These are phyloP conservation scores for Cladosporium velox DNA, from an alignment of 2,329 filamentous ascomycete genomes.

Conservation along the genomic window DNA sequence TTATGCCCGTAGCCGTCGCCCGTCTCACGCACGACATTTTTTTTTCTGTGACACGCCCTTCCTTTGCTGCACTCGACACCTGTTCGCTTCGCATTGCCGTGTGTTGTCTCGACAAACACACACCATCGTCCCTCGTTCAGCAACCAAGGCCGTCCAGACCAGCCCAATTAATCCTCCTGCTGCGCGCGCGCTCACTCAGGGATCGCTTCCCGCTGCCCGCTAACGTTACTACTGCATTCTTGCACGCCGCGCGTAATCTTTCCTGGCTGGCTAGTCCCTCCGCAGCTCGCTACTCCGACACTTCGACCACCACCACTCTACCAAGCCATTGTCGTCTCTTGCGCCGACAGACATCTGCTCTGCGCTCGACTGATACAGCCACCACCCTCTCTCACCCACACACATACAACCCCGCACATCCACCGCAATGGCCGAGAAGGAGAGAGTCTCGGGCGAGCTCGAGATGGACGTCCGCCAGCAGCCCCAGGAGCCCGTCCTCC, in stretches of 20 bases:
- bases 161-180: neutral
- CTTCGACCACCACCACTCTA: neutral
- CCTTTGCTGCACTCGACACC: constrained; percentile 5
- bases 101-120: constrained; percentile 2
- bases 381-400: neutral
- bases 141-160: neutral
- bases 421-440: constrained; percentile 74
- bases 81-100: neutral
- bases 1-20: constrained; percentile 5
- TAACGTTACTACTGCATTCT: constrained; percentile 12
- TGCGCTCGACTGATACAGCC: constrained; percentile 1
- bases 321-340: neutral
- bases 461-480: constrained; percentile 20
- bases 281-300: neutral
- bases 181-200: neutral
- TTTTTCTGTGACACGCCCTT: constrained; percentile 9
- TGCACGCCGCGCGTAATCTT: constrained; percentile 18
- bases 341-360: neutral
- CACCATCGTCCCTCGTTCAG: neutral
- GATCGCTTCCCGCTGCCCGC: constrained; percentile 16
- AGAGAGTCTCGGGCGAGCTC: constrained; percentile 75
- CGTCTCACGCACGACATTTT: neutral
- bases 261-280: constrained; percentile 3
- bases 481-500: constrained; percentile 65
- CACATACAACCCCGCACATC: constrained; percentile 9